These are phyloP conservation scores for Mesembryanthemum crystallinum DNA, from an alignment of 148 eudicot species.

Conservation along the genomic window DNA sequence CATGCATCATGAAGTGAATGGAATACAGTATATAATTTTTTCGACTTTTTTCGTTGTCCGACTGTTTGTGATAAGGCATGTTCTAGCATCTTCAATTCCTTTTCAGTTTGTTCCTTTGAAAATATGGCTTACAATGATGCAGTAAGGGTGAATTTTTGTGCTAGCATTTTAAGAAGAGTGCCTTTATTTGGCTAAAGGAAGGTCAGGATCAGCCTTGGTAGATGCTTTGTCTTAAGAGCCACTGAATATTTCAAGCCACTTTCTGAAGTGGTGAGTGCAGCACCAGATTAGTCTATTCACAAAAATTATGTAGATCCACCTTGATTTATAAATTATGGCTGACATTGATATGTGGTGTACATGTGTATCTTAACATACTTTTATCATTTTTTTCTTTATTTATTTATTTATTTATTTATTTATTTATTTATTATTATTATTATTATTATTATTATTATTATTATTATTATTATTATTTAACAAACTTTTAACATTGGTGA, in stretches of 20 bases:
- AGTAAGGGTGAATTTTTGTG: not conserved
- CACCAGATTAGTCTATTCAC: slow-evolving; percentile 1
- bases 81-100: slow-evolving; percentile 22
- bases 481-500: no score
- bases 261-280: slow-evolving; percentile 18
- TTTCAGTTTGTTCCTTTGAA: not conserved
- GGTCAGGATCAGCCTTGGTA: slow-evolving; percentile 15
- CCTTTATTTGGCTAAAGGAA: slow-evolving; percentile 10
- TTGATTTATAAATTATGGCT: not conserved
- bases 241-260: slow-evolving; percentile 9
- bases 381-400: no score
- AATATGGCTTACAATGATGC: slow-evolving; percentile 4
- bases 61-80: slow-evolving; percentile 25
- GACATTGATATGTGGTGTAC: no score
- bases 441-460: no score
- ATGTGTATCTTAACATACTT: no score
- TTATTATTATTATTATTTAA: no score
- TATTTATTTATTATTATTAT: no score
- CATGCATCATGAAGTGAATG: slow-evolving; percentile 14
- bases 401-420: no score
- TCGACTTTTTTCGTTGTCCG: not conserved
- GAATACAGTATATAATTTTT: not conserved
- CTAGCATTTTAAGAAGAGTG: slow-evolving; percentile 8
- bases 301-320: not conserved
- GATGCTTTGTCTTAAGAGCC: slow-evolving; percentile 20